A percentile compares a stretch with the other conserved stretches of the same genome.
Evolutionary conservation across 371 early-diverging fungal genomes (phyloP).

Genomic region (Umbelopsis sp.): DNA sequence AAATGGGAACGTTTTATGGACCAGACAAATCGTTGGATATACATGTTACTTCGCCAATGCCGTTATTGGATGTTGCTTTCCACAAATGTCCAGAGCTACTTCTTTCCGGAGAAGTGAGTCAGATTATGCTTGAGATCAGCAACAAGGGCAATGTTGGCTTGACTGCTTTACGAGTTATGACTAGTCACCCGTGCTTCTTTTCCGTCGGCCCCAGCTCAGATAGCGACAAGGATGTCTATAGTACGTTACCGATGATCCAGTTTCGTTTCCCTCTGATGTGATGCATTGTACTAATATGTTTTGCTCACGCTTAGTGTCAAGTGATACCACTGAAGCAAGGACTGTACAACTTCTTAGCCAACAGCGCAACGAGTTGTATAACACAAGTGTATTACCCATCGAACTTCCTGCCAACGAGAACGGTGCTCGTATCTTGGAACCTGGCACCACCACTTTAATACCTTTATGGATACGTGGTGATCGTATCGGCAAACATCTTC

Average conservation of each 20-base stretch:
- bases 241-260: constrained; percentile 23
- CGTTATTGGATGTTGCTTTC: constrained; percentile 78
- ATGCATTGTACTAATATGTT: neutral
- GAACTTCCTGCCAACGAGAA: constrained; percentile 37
- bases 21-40: constrained; percentile 73
- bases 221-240: constrained; percentile 48
- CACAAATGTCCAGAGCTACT: constrained; percentile 77
- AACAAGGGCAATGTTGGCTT: constrained; percentile 85
- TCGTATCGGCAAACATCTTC: constrained; percentile 83
- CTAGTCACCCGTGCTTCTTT: constrained; percentile 89
- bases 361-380: constrained; percentile 38
- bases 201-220: constrained; percentile 64
- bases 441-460: constrained; percentile 74
- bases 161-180: constrained; percentile 68
- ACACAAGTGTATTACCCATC: constrained; percentile 47
- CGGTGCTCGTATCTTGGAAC: constrained; percentile 53
- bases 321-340: neutral
- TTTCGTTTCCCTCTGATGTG: neutral
- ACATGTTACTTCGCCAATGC: constrained; percentile 82
- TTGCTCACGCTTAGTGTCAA: neutral
- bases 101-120: constrained; percentile 83
- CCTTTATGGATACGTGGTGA: constrained; percentile 93
- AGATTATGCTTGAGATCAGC: constrained; percentile 71
- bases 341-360: neutral
- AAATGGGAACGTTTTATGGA: constrained; percentile 60